These are phyloP conservation scores for Datisca glomerata DNA, from an alignment of 306 rosid genomes.

Conservation along the genomic window DNA sequence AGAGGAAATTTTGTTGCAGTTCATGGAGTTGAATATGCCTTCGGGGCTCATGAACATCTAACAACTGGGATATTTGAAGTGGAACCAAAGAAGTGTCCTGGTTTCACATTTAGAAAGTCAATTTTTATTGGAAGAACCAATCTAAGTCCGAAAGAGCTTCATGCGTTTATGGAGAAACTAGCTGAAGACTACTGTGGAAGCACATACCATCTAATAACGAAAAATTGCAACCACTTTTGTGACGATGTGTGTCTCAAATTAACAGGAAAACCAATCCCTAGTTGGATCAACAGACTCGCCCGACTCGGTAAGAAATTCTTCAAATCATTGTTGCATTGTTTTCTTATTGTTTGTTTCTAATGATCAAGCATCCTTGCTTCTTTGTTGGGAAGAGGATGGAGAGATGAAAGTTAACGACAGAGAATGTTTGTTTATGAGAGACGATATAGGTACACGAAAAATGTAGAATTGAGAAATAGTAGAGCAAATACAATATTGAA, in stretches of 20 bases:
- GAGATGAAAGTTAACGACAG: no score
- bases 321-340: neutral
- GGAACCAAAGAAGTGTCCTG: conserved; percentile 82
- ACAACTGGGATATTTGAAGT: conserved; percentile 86
- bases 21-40: conserved; percentile 83
- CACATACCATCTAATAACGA: conserved; percentile 74
- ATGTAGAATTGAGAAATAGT: no score
- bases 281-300: conserved; percentile 97
- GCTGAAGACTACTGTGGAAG: conserved; percentile 72
- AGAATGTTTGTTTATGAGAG: no score
- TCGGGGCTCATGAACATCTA: conserved; percentile 85
- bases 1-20: conserved; percentile 27
- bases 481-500: no score
- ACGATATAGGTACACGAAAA: no score
- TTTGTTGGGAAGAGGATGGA: no score
- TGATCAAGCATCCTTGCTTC: no score
- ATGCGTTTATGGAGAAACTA: conserved; percentile 61
- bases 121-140: conserved; percentile 73
- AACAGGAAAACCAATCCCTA: conserved; percentile 64
- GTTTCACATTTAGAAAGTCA: conserved; percentile 82
- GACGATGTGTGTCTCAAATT: conserved; percentile 55
- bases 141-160: conserved; percentile 49
- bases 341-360: conserved; percentile 5
- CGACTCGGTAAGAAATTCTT: conserved; percentile 60
- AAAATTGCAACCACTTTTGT: conserved; percentile 92